Evolutionary conservation across 2,329 filamentous ascomycete species (phyloP).

Genomic region (Fusarium nygamai): DNA sequence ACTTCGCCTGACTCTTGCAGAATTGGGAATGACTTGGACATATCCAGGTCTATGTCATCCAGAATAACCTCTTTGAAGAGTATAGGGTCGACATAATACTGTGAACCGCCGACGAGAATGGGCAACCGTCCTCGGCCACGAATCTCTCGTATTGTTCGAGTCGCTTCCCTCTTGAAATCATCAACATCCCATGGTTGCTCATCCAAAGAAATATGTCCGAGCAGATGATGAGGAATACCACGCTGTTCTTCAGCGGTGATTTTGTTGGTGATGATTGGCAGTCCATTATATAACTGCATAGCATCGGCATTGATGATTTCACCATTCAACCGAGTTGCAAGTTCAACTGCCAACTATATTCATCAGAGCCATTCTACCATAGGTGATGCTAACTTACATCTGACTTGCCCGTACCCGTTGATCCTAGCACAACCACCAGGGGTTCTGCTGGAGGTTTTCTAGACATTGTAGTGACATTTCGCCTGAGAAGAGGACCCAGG

Average conservation of each 20-base stretch:
- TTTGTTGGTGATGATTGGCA: conserved; percentile 97
- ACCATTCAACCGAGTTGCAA: conserved; percentile 85
- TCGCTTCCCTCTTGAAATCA: conserved; percentile 77
- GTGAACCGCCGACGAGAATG: conserved; percentile 91
- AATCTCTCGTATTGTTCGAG: conserved; percentile 79
- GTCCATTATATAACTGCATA: conserved; percentile 94
- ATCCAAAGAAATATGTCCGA: conserved; percentile 79
- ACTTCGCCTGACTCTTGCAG: conserved; percentile 75
- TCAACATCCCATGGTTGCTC: conserved; percentile 87
- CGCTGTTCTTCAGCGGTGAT: conserved; percentile 78
- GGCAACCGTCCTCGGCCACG: conserved; percentile 80
- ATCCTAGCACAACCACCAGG: conserved; percentile 84
- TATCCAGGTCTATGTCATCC: conserved; percentile 51
- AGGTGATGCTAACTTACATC: conserved; percentile 66
- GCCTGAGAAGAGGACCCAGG: conserved; percentile 40
- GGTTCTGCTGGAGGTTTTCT: conserved; percentile 60
- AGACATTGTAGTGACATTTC: conserved; percentile 55
- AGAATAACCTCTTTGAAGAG: conserved; percentile 76
- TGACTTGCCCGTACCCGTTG: conserved; percentile 93
- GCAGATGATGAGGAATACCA: conserved; percentile 86
- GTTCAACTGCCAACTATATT: conserved; percentile 82
- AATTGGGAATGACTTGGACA: conserved; percentile 68
- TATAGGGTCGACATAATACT: conserved; percentile 92
- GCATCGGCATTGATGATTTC: conserved; percentile 98
- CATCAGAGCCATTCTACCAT: conserved; percentile 1